Base-by-base conservation (phyloP, 1,284 basidiomycete species). In the Cerioporus squamosus region DNA sequence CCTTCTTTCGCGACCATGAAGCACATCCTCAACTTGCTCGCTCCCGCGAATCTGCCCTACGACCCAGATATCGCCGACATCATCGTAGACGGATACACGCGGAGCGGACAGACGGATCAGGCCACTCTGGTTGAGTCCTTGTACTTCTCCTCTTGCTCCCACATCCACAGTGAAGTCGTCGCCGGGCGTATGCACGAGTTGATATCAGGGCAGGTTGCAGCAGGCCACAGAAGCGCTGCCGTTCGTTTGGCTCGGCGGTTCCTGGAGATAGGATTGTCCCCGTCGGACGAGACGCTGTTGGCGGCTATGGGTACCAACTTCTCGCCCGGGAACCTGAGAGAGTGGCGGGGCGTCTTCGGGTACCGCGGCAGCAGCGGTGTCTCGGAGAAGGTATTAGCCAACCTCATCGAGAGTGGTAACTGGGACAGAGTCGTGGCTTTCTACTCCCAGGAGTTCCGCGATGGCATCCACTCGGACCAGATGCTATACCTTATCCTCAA, bases 401-500 rank as follows among this genome's bases (percentile, higher is more conserved):
- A 47, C 3, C 15, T 51, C 73, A 31, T 53, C 17, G 26, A 17
- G 5, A 50, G 48, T 9, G 50, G 50, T 75, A n/a, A 18, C 23
- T 57, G 2, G 68, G 20, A 44, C 7, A n/a, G 12, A 20, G 38
- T 81, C 3, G 62, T 84, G 20, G 66, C 70, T 2, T 71, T 85
- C 15, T 90, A 87, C 68, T 64, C 77, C 18, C 68, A 75, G 29
- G 77, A 82, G 45, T 75, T 74, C 56, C 61, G 68, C 10, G 68
- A 73, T 12, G 81, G 80, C 15, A 68, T 86, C 22, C 62, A 59
- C 5, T 79, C 82, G 24, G 74, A 79, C 12, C 71, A 71, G 38
- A 75, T 88, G 60, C 72, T 85, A 14, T 75, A 78, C 26, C 81
- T 83, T 5, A 42, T 43, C 18, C 66, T 91, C 4, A 74, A 90